A percentile compares a stretch with the other conserved stretches of the same genome.
Conservation (phyloP, 345 rosid species). For the Alliaria petiolata region DNA sequence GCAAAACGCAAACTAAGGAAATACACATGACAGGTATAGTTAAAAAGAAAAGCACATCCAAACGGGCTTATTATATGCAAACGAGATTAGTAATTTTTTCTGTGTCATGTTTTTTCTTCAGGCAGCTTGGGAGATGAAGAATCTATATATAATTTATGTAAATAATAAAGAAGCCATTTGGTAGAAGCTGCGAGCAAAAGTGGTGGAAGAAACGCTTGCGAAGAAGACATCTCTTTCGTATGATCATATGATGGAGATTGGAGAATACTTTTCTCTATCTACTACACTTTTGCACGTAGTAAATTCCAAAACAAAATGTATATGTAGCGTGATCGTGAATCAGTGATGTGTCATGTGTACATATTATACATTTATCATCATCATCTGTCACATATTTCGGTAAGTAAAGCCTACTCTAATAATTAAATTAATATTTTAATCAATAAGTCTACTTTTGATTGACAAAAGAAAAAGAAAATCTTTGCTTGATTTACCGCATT, state of each 20-base stretch:
- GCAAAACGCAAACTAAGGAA: slow-evolving; percentile 79
- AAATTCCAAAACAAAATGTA: background rate
- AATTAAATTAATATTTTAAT: background rate
- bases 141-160: background rate
- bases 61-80: background rate
- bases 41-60: background rate
- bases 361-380: background rate
- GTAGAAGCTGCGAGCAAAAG: background rate
- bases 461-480: no score
- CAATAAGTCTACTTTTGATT: background rate
- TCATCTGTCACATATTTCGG: background rate
- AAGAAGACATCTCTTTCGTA: background rate
- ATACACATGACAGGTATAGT: slow-evolving; percentile 49
- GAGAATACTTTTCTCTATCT: background rate
- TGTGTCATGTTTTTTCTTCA: background rate
- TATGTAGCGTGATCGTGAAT: background rate
- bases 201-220: background rate
- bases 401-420: background rate
- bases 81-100: background rate
- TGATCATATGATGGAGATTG: slow-evolving; percentile 6
- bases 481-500: background rate
- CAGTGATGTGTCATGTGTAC: background rate
- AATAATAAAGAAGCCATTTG: slow-evolving; percentile 21
- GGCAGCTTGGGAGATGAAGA: background rate
- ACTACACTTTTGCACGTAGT: slow-evolving; percentile 28